These are phyloP conservation scores for Arctostaphylos glauca DNA, from an alignment of 148 eudicot species.

Conservation along the genomic window DNA sequence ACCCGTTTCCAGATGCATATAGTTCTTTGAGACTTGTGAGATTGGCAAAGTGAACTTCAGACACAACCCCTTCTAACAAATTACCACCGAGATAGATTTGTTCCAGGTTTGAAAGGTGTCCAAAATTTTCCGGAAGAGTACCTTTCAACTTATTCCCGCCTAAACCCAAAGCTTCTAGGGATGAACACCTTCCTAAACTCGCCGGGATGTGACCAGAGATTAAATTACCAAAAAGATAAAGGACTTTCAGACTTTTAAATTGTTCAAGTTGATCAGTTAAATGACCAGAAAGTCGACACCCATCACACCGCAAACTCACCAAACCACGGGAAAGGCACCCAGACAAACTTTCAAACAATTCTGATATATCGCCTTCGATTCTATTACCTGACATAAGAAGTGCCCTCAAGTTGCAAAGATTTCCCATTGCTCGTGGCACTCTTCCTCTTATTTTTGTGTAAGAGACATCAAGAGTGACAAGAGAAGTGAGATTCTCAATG, in stretches of 20 bases:
- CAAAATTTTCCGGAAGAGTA: slow-evolving; percentile 15
- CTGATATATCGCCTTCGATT: slow-evolving; percentile 3
- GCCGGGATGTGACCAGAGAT: neutral
- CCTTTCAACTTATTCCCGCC: neutral
- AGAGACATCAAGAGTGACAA: neutral
- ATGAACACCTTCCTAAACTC: too few relatives aligned
- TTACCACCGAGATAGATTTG: neutral
- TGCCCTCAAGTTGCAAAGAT: neutral
- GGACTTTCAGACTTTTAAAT: neutral
- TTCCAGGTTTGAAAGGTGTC: slow-evolving; percentile 9
- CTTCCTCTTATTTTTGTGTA: neutral
- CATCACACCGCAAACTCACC: too few relatives aligned
- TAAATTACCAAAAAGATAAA: neutral
- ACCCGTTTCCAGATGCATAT: neutral
- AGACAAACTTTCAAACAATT: neutral
- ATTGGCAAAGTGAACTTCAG: slow-evolving; percentile 12
- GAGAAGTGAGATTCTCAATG: slow-evolving; percentile 16
- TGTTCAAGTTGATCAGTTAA: neutral
- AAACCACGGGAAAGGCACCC: neutral
- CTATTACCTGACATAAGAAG: neutral
- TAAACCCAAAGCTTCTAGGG: neutral
- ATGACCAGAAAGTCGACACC: neutral
- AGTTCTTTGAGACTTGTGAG: neutral
- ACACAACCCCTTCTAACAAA: slow-evolving; percentile 17
- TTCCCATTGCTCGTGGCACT: neutral